A percentile compares a stretch with the other conserved stretches of the same genome.
Evolutionary conservation across 805 yeast genomes (phyloP).

Genomic region (Yarrowia keelungensis): DNA sequence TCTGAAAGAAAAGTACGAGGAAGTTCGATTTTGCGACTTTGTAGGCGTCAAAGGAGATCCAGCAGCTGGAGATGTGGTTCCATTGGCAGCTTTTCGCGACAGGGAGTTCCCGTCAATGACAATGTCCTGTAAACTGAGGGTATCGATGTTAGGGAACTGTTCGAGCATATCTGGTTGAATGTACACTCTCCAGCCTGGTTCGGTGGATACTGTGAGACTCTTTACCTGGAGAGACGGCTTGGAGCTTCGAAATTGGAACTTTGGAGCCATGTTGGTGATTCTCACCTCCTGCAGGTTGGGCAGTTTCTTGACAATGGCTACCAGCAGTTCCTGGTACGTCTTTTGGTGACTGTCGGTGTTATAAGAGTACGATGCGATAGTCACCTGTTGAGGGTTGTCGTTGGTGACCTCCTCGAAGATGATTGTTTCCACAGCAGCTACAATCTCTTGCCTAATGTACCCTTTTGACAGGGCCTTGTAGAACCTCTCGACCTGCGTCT

Average conservation of each 20-base stretch:
- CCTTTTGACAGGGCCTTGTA: conserved; percentile 29
- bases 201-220: conserved; percentile 5
- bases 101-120: conserved; percentile 25
- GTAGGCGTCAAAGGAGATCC: conserved; percentile 15
- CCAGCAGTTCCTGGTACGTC: conserved; percentile 23
- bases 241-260: conserved; percentile 22
- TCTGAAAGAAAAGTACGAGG: conserved; percentile 20
- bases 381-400: conserved; percentile 24
- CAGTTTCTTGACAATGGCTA: conserved; percentile 25
- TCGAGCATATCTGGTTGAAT: conserved; percentile 26
- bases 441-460: conserved; percentile 12
- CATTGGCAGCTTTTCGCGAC: not conserved
- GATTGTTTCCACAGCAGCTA: conserved; percentile 15
- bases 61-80: not conserved
- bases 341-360: conserved; percentile 6
- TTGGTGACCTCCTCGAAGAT: conserved; percentile 28
- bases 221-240: conserved; percentile 18
- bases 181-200: conserved; percentile 33
- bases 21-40: conserved; percentile 15
- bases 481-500: conserved; percentile 21
- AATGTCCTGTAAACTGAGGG: conserved; percentile 20
- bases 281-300: conserved; percentile 5
- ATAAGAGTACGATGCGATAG: conserved; percentile 30
- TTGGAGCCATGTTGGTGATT: conserved; percentile 25
- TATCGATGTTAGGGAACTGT: conserved; percentile 30